A percentile compares a stretch with the other conserved stretches of the same genome.
Evolutionary conservation across 2,329 filamentous ascomycete species (phyloP).

Genomic region (Mollisia scopiformis): DNA sequence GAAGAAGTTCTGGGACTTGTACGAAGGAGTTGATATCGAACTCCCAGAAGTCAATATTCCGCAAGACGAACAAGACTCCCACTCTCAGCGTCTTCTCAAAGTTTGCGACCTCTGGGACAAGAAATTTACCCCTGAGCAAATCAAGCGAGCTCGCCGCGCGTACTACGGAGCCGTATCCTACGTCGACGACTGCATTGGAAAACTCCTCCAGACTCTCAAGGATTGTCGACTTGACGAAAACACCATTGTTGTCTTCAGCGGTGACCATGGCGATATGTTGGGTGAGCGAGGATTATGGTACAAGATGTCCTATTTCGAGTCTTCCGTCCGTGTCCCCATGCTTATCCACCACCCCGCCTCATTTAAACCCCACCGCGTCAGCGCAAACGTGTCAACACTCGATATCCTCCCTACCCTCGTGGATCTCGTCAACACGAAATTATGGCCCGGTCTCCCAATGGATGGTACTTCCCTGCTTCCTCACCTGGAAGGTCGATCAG

Average conservation of each 20-base stretch:
- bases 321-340: slow-evolving; percentile 85
- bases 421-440: slow-evolving; percentile 74
- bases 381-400: slow-evolving; percentile 85
- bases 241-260: slow-evolving; percentile 90
- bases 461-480: slow-evolving; percentile 82
- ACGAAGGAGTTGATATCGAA: slow-evolving; percentile 85
- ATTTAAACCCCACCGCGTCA: slow-evolving; percentile 76
- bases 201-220: slow-evolving; percentile 76
- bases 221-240: slow-evolving; percentile 80
- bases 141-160: slow-evolving; percentile 81
- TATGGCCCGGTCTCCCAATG: slow-evolving; percentile 75
- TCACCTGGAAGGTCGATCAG: slow-evolving; percentile 68
- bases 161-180: slow-evolving; percentile 95
- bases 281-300: slow-evolving; percentile 93
- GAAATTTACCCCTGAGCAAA: slow-evolving; percentile 81
- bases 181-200: slow-evolving; percentile 89
- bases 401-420: slow-evolving; percentile 89
- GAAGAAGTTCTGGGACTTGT: slow-evolving; percentile 89
- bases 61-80: slow-evolving; percentile 80
- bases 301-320: slow-evolving; percentile 98
- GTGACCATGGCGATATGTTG: slow-evolving; percentile 95
- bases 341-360: slow-evolving; percentile 78
- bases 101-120: slow-evolving; percentile 87
- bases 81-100: slow-evolving; percentile 84
- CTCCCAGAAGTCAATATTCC: slow-evolving; percentile 78